phyloP scores from a whole-genome alignment of 768 basidiomycete species.

The Amanita polypyramis region DNA sequence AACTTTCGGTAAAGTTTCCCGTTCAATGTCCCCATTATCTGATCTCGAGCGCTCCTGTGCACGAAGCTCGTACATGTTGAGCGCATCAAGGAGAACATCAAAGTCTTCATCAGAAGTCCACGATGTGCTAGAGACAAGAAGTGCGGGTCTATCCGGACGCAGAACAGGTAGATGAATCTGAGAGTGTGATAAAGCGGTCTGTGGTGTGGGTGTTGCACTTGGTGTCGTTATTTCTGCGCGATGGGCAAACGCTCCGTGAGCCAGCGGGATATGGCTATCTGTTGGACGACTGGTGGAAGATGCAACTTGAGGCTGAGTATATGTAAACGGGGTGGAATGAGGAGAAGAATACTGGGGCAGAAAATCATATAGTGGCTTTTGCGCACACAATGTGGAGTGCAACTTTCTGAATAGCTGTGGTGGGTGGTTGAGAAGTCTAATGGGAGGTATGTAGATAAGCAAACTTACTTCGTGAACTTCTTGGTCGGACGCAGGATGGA shows the following conservation, averaged over 20 bases:
- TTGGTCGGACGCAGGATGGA: conserved; percentile 57
- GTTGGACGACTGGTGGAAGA: conserved; percentile 5
- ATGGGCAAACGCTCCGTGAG: background rate
- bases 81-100: conserved; percentile 64
- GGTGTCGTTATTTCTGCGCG: conserved; percentile 9
- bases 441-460: background rate
- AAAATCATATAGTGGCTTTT: conserved; percentile 32
- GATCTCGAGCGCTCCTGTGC: conserved; percentile 22
- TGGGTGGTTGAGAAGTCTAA: background rate
- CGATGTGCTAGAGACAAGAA: conserved; percentile 86
- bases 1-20: conserved; percentile 50
- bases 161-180: conserved; percentile 32
- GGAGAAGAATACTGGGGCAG: conserved; percentile 40
- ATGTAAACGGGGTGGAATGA: conserved; percentile 57
- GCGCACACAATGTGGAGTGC: conserved; percentile 23
- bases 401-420: conserved; percentile 42
- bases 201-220: conserved; percentile 16
- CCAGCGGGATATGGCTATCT: conserved; percentile 9
- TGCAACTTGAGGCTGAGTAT: conserved; percentile 16
- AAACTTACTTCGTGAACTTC: conserved; percentile 67
- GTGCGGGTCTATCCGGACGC: conserved; percentile 68
- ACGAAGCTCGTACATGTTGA: conserved; percentile 57
- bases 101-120: conserved; percentile 99
- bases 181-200: conserved; percentile 20
- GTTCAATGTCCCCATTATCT: conserved; percentile 9